Percentiles rank a stretch among this genome's conserved stretches.
Conservation (phyloP, 345 rosid species). For the Psidium friedrichsthalianum region DNA sequence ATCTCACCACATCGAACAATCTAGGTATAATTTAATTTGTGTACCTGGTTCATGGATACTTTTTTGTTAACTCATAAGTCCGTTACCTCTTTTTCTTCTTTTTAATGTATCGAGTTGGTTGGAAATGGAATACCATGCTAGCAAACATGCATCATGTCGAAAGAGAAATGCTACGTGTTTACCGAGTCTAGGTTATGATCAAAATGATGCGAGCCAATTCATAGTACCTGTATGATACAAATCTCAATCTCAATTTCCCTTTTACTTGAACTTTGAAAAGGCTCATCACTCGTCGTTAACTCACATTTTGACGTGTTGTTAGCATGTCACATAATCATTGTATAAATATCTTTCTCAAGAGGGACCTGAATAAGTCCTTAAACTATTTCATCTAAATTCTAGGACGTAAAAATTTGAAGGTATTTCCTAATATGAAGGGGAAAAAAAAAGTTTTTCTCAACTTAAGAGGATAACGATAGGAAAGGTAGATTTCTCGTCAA, state of each 20-base stretch:
- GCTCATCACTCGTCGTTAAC: not conserved
- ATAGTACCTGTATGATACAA: not conserved
- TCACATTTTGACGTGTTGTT: not conserved
- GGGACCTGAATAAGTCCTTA: not conserved
- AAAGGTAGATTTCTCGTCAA: too few relatives aligned
- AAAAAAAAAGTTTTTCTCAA: too few relatives aligned
- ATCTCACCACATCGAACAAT: not conserved
- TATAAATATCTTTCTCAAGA: not conserved
- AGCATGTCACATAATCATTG: not conserved
- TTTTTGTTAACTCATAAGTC: not conserved
- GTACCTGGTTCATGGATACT: not conserved
- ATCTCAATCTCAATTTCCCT: not conserved
- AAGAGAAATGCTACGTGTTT: not conserved
- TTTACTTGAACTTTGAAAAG: not conserved
- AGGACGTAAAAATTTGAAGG: too few relatives aligned
- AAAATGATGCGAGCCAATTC: not conserved
- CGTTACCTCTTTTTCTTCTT: fast-evolving
- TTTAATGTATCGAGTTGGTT: not conserved
- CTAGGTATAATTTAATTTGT: not conserved
- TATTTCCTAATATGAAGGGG: too few relatives aligned
- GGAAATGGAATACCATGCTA: not conserved
- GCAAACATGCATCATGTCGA: not conserved
- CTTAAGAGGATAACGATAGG: too few relatives aligned
- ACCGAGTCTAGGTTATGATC: not conserved
- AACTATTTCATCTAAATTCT: too few relatives aligned